Evolutionary conservation across 352 stramenopile species (phyloP).

Genomic region (Discostella stelligera): DNA sequence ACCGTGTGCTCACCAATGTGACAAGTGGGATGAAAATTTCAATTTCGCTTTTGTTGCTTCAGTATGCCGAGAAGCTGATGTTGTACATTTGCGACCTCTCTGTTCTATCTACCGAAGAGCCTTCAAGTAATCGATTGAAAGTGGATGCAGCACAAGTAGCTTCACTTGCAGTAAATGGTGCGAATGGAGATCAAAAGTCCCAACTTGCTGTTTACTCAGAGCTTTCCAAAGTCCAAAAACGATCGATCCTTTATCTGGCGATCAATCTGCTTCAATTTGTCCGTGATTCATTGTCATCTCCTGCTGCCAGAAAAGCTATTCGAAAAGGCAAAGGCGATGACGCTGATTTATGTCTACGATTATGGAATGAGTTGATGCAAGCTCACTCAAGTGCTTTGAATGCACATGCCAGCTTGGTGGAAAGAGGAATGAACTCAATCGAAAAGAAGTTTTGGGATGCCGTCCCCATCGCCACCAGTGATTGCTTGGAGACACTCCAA

Average conservation of each 20-base stretch:
- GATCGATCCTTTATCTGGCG: conserved; percentile 46
- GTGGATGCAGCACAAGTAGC: conserved; percentile 31
- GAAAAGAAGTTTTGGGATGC: conserved; percentile 65
- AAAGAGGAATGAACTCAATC: conserved; percentile 12
- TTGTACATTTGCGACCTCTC: conserved; percentile 37
- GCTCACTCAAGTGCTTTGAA: conserved; percentile 55
- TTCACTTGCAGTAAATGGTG: conserved; percentile 29
- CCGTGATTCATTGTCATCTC: conserved; percentile 41
- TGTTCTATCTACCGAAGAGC: conserved; percentile 13
- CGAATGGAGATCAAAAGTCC: conserved; percentile 13
- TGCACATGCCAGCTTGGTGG: conserved; percentile 36
- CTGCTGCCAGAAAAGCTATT: conserved; percentile 41
- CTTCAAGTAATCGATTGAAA: conserved; percentile 22
- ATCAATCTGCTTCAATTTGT: conserved; percentile 56
- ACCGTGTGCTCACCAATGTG: conserved; percentile 32
- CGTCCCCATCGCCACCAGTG: conserved; percentile 40
- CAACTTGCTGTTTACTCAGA: conserved; percentile 24
- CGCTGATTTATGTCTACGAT: conserved; percentile 54
- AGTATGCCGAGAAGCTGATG: conserved; percentile 57
- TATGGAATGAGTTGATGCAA: conserved; percentile 77
- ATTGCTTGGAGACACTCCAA: conserved; percentile 68
- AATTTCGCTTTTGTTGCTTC: conserved; percentile 42
- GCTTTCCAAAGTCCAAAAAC: conserved; percentile 30
- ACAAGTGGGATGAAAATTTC: conserved; percentile 46
- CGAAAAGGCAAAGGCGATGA: conserved; percentile 47